A percentile compares a stretch with the other conserved stretches of the same genome.
Conservation (phyloP, 768 basidiomycete genomes). For the Auriscalpium microsporum region DNA sequence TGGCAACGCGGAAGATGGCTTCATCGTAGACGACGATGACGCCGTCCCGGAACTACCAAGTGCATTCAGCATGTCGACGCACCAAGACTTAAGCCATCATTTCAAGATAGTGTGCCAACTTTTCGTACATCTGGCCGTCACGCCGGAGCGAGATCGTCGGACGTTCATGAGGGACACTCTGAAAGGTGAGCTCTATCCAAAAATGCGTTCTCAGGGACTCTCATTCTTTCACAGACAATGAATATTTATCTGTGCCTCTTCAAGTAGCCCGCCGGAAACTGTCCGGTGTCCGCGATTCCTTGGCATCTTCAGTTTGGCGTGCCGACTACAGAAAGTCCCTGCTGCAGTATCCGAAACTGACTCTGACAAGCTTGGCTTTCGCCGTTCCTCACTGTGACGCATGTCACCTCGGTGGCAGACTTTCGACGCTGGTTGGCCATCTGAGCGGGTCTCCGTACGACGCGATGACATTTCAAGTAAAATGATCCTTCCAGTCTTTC, state of each 20-base stretch:
- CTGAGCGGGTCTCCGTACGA: constrained; percentile 68
- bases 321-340: constrained; percentile 57
- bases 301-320: constrained; percentile 81
- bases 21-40: constrained; percentile 45
- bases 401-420: constrained; percentile 64
- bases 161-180: constrained; percentile 46
- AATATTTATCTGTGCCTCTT: constrained; percentile 71
- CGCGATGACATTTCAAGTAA: constrained; percentile 55
- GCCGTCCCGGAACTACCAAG: constrained; percentile 47
- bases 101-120: constrained; percentile 87
- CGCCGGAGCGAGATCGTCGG: constrained; percentile 39
- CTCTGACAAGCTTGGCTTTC: constrained; percentile 43
- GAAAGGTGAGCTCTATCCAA: constrained; percentile 28
- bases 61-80: constrained; percentile 73
- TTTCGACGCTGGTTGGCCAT: constrained; percentile 54
- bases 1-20: constrained; percentile 38
- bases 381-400: constrained; percentile 68
- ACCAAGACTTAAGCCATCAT: constrained; percentile 67
- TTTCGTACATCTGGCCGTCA: constrained; percentile 74
- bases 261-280: constrained; percentile 62
- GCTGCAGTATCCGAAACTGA: constrained; percentile 59
- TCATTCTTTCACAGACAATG: constrained; percentile 34
- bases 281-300: constrained; percentile 57
- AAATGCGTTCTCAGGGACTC: not conserved
- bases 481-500: constrained; percentile 3